A percentile compares a stretch with the other conserved stretches of the same genome.
Evolutionary conservation across 78 protist genomes (phyloP).

Genomic region (Dictyostelium firmibasis): DNA sequence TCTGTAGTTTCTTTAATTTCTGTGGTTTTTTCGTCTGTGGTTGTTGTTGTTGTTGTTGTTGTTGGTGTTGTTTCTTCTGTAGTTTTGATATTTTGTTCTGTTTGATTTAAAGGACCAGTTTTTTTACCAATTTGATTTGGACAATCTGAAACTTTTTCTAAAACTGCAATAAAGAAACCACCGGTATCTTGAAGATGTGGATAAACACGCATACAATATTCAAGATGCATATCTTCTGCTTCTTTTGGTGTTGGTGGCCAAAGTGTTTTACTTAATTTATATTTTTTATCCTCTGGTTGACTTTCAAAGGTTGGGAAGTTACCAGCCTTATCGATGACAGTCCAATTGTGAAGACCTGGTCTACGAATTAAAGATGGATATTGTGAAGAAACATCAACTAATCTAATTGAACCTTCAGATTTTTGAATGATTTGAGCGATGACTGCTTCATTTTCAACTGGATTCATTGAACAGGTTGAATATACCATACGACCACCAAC

Average conservation of each 20-base stretch:
- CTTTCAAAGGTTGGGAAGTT: not conserved
- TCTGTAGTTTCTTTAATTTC: not conserved
- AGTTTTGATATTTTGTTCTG: not conserved
- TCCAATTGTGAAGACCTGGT: slow-evolving; percentile 91
- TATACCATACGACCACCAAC: slow-evolving; percentile 97
- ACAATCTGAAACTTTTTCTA: slow-evolving; percentile 86
- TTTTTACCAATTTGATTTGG: slow-evolving; percentile 67
- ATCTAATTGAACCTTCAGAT: slow-evolving; percentile 66
- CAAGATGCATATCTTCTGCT: slow-evolving; percentile 50
- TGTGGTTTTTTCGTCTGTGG: not conserved
- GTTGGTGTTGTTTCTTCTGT: too few species aligned
- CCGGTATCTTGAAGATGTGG: slow-evolving; percentile 98
- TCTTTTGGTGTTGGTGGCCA: slow-evolving; percentile 87
- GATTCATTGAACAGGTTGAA: slow-evolving; percentile 98
- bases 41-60: not conserved
- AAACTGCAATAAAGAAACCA: slow-evolving; percentile 98
- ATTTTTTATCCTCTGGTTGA: slow-evolving; percentile 20
- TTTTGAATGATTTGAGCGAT: slow-evolving; percentile 87
- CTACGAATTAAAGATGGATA: slow-evolving; percentile 81
- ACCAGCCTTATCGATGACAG: slow-evolving; percentile 59
- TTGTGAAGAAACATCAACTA: slow-evolving; percentile 85
- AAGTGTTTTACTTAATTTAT: not conserved
- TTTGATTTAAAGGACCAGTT: not conserved
- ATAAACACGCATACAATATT: slow-evolving; percentile 89
- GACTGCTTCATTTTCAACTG: slow-evolving; percentile 99